Base-by-base conservation (phyloP, 106 monocot species). In the Hemerocallis citrina region DNA sequence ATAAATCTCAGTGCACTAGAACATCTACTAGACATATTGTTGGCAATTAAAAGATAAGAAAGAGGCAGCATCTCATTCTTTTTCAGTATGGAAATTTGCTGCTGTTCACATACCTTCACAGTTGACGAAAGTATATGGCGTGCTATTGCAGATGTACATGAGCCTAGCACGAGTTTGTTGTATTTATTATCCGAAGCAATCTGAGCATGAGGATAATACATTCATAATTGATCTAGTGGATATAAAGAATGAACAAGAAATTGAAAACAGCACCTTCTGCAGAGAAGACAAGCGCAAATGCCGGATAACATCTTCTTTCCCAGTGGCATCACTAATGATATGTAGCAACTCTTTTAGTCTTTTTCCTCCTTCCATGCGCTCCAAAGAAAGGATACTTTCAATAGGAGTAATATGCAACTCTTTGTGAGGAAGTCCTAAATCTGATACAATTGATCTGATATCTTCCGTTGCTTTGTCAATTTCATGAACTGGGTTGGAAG, bases 151-250 rank as follows among this genome's bases (percentile, higher is more conserved):
- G 83, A 91, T 38, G 92, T 72, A 68, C 84, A 92, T 27, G 87
- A 82, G 57, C 98, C 98, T 39, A 98, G 58, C 16, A 98, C 57
- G 19, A 98, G 62, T 75, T 92, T 98, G 45, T 12, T 81, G 25
- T 82, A 98, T 37, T 81, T 88, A 64, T 79, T 77, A 21, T 85
- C 88, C 71, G 77, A 61, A 59, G 98, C 98, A 72, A 98, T 85
- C 98, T 98, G 80, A 67, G 15, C 52, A 32, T 43, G 59, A 54
- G 27, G 4, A 55, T n/a, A 70, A 4, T n/a, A n/a, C n/a, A n/a
- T n/a, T 30, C n/a, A 54, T 0, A 33, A 69, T 32, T 54, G 27
- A 51, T 51, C 24, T 12, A 27, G 29, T 13, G 15, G 9, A 31
- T 30, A 16, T 4, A 31, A 54, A 54, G 15, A 54, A 30, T 16